Evolutionary conservation across 2,329 filamentous ascomycete species (phyloP).

Genomic region (Alternaria infectoria): DNA sequence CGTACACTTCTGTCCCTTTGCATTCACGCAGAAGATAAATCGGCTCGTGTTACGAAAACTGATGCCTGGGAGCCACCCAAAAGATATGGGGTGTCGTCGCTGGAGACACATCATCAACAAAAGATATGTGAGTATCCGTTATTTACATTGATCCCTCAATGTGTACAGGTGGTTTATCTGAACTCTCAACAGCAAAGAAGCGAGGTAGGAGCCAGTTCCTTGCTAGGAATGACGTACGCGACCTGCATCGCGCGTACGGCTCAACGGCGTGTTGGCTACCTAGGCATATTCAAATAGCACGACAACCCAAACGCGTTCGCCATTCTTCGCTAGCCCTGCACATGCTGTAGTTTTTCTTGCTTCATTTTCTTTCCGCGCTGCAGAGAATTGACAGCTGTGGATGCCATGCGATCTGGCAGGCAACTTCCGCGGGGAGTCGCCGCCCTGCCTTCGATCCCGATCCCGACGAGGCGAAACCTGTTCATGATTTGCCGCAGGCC

Average conservation of each 20-base stretch:
- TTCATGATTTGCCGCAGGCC: conserved; percentile 1
- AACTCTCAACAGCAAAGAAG: not conserved
- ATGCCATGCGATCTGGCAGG: not conserved
- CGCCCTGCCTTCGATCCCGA: conserved; percentile 3
- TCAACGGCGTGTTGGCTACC: not conserved
- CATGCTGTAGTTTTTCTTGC: not conserved
- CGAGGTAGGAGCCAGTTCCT: not conserved
- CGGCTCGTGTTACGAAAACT: not conserved
- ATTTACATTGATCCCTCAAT: not conserved
- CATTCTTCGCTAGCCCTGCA: not conserved
- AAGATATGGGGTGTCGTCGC: not conserved
- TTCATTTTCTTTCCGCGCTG: not conserved
- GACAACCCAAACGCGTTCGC: not conserved
- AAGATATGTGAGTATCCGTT: not conserved
- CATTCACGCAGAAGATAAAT: not conserved
- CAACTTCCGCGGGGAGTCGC: not conserved
- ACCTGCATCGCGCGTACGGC: not conserved
- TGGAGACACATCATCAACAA: not conserved
- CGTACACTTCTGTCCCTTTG: not conserved
- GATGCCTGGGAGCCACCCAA: not conserved
- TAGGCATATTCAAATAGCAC: not conserved
- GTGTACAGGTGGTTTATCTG: not conserved
- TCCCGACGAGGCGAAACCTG: conserved; percentile 2
- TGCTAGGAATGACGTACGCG: not conserved
- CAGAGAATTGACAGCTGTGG: not conserved